These are phyloP conservation scores for Aspergillus felis DNA, from an alignment of 2,329 filamentous ascomycete species.

Conservation along the genomic window DNA sequence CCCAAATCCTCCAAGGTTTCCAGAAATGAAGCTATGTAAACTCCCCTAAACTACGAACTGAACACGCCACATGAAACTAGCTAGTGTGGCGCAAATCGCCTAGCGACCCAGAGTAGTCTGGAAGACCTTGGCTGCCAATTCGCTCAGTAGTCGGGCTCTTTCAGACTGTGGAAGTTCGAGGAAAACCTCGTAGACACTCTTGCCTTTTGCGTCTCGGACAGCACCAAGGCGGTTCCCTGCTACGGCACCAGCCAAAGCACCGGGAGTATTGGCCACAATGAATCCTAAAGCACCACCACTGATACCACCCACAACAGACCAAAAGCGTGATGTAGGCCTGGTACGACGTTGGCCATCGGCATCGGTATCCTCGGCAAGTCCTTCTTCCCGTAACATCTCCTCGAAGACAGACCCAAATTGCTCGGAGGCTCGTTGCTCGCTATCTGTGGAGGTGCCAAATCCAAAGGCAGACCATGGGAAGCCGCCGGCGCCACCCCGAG, in stretches of 20 bases:
- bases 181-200: conserved; percentile 92
- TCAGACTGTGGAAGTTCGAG: conserved; percentile 79
- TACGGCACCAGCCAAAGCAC: conserved; percentile 82
- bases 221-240: conserved; percentile 90
- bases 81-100: not conserved
- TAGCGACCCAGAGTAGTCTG: conserved; percentile 35
- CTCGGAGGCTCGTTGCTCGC: conserved; percentile 50
- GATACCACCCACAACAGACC: conserved; percentile 77
- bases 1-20: not conserved
- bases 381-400: conserved; percentile 83
- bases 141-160: conserved; percentile 73
- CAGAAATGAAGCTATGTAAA: not conserved
- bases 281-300: conserved; percentile 90
- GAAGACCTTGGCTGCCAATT: conserved; percentile 82
- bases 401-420: conserved; percentile 89
- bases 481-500: conserved; percentile 42
- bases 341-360: conserved; percentile 41
- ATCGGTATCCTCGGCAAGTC: conserved; percentile 69
- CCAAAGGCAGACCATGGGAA: conserved; percentile 78
- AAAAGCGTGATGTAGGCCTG: conserved; percentile 69
- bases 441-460: conserved; percentile 43
- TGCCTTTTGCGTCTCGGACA: conserved; percentile 82
- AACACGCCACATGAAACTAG: not conserved
- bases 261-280: conserved; percentile 89
- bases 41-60: too few species aligned